Base-by-base conservation (phyloP, 352 stramenopile genomes). In the Phytophthora ohioensis region DNA sequence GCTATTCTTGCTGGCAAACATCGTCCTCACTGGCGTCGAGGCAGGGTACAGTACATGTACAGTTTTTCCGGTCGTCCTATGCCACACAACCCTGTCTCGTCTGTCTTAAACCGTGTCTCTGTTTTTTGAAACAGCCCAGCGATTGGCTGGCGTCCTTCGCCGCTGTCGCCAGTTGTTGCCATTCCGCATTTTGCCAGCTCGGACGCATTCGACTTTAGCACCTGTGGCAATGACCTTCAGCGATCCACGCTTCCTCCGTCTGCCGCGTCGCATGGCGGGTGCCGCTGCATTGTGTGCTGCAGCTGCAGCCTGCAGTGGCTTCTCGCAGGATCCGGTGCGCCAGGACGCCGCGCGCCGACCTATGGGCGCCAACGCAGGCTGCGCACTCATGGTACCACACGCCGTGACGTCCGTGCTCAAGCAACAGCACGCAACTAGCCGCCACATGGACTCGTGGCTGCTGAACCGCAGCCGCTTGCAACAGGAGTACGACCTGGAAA, bases 401-500 rank as follows among this genome's bases (percentile, higher is more conserved):
- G 43, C 48, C 39, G 42, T 57, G 35, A 61, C 57, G 42, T 35
- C 42, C 11, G 34, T 38, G 5, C 12, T 75, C 7, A 73, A 76
- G 49, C 62, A 64, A 27, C 58, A 46, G 35, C 48, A 32, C 43
- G 42, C 42, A 30, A 8, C 4, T n/a, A 21, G 53, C 8, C 53
- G 56, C 5, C 57, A 12, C 17, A 6, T 65, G 7, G 46, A 69
- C 54, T 51, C 62, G 49, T 76, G 72, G 72, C 48, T 17, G 0
- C 48, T 73, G 3, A 46, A n/a, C 13, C 64, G 68, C 38, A 71
- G 62, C 38, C 67, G 60, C 5, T 38, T 87, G 41, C 73, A 83
- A 39, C 64, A 72, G 39, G 74, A 87, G 11, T 89, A 89, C 47
- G 71, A 82, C 17, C 15, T 89, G 12, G 66, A 82, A 45, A 69